Evolutionary conservation across 495 filamentous ascomycete species (phyloP).

Genomic region (Durotheca rogersii): DNA sequence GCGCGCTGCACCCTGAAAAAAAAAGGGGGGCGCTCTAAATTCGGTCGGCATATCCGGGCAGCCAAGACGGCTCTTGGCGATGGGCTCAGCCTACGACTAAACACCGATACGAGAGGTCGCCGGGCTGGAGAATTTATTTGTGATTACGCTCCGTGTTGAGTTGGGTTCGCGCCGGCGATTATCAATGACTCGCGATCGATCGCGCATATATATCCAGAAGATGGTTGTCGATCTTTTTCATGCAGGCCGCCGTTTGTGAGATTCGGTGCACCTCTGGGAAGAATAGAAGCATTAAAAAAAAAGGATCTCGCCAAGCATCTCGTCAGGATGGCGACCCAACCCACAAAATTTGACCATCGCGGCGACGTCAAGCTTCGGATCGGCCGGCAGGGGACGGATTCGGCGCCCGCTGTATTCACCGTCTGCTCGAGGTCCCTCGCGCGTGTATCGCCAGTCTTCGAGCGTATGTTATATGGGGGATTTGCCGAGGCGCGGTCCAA

Average conservation of each 20-base stretch:
- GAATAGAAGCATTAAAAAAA: too few relatives aligned
- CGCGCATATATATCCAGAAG: neutral
- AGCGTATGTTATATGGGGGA: slow-evolving; percentile 17
- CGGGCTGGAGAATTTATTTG: neutral
- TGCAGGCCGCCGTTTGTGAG: neutral
- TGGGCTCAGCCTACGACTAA: neutral
- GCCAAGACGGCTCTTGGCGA: too few relatives aligned
- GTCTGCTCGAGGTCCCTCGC: slow-evolving; percentile 12
- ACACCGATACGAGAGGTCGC: neutral
- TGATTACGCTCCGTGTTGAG: too few relatives aligned
- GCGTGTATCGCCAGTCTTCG: slow-evolving; percentile 15
- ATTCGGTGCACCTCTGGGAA: neutral
- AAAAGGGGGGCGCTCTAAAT: neutral
- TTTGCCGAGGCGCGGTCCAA: slow-evolving; percentile 11
- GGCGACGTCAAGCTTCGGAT: slow-evolving; percentile 11
- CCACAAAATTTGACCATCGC: slow-evolving; percentile 8
- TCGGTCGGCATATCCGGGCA: neutral
- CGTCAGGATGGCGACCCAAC: neutral
- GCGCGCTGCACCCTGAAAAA: too few relatives aligned
- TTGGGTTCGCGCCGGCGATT: neutral
- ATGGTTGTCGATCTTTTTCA: neutral
- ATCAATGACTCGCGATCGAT: neutral
- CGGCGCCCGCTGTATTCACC: neutral
- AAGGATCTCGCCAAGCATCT: neutral
- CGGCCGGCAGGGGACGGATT: neutral